Base-by-base conservation (phyloP, 768 basidiomycete species). In the Leccinum obscurum region DNA sequence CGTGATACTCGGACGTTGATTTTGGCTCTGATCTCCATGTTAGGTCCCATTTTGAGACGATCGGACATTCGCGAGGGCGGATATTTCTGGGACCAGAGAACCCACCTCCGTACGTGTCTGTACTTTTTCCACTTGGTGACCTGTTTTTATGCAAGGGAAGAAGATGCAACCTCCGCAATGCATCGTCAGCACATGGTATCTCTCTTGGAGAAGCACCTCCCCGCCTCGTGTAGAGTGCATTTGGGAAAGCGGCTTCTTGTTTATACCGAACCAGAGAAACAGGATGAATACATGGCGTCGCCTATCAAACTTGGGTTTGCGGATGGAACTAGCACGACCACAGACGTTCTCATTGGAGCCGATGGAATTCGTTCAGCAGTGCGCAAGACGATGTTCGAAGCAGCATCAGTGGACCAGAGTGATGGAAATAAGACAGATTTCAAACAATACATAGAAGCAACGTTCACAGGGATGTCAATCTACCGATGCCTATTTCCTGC, bases 301-400 rank as follows among this genome's bases (percentile, higher is more conserved):
- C 28, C 56, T 2, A 64, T 66, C 10, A 48, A 14, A 22, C 61
- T 68, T 1, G 46, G 50, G 4, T 68, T 68, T 15, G 53, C 67
- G 1, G 67, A 68, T 26, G 62, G 67, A 5, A 69, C 62, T 0
- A 59, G n/a, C 1, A 54, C 75, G 7, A 70, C 64, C 32, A 72
- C 80, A 6, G 77, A 83, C 55, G 63, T 83, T 14, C 75, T 82
- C 3, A 63, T 82, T 54, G 82, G 80, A 6, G 79, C 78, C 41
- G 81, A 81, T 62, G 82, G 82, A 4, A 70, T 83, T 35, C 72
- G 67, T 26, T 74, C 70, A 6, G 49, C 56, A 3, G 66, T 72
- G 7, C 72, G 73, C 50, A 66, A 61, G 35, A 57, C 54, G 0
- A 61, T 74, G 57, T 66, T 70, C 20, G 72, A 64, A 44, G 22